Conservation (phyloP, 371 early-diverging fungal genomes). For the Mortierella sp. region DNA sequence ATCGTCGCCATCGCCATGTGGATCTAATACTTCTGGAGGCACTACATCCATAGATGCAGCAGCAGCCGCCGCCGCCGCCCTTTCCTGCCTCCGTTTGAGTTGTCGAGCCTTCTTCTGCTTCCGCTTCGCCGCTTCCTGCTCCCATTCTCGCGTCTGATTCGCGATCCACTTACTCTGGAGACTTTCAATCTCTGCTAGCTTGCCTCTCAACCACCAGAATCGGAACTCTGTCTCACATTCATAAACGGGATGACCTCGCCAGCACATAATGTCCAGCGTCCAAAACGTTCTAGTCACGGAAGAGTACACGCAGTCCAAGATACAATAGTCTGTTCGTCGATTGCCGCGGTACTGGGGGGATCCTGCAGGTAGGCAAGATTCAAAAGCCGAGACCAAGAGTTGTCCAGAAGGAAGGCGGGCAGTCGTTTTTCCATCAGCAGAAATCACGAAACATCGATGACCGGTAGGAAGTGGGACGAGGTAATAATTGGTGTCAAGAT, state of each 20-base stretch:
- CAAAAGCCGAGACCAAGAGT: constrained; percentile 57
- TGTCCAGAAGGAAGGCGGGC: constrained; percentile 50
- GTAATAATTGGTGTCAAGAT: constrained; percentile 63
- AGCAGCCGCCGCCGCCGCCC: constrained; percentile 23
- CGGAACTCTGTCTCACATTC: constrained; percentile 74
- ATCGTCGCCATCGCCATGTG: constrained; percentile 31
- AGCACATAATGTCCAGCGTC: constrained; percentile 72
- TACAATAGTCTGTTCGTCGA: constrained; percentile 62
- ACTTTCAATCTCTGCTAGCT: constrained; percentile 61
- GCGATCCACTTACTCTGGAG: constrained; percentile 45
- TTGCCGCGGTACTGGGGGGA: constrained; percentile 57
- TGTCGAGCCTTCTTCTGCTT: constrained; percentile 30
- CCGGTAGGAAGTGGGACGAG: constrained; percentile 67
- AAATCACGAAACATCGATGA: constrained; percentile 68
- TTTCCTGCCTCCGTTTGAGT: constrained; percentile 31
- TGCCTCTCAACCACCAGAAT: constrained; percentile 71
- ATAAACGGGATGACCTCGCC: constrained; percentile 70
- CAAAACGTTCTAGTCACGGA: constrained; percentile 66
- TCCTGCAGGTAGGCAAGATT: constrained; percentile 69
- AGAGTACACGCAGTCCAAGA: constrained; percentile 72
- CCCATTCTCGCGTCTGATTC: constrained; percentile 39
- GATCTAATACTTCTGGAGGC: not conserved
- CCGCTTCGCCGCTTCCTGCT: constrained; percentile 20
- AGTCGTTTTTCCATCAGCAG: constrained; percentile 61
- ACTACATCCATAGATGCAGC: constrained; percentile 21